These are phyloP conservation scores for Trametes cubensis DNA, from an alignment of 768 basidiomycete genomes.

Conservation along the genomic window DNA sequence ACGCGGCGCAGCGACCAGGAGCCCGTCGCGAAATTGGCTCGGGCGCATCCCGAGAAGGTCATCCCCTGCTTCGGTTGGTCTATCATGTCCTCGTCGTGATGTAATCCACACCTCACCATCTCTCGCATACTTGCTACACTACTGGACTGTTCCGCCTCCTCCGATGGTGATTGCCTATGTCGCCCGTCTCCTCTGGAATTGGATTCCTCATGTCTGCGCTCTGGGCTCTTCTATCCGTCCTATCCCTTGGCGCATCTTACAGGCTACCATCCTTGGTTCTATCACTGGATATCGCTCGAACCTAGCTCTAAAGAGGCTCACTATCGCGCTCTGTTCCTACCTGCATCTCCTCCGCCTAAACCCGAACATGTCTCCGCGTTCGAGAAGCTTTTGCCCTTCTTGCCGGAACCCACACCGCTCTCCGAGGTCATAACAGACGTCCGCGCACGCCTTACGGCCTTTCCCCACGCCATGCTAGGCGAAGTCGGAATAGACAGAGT, in stretches of 20 bases:
- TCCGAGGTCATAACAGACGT: slow-evolving; percentile 60
- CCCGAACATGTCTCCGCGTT: slow-evolving; percentile 46
- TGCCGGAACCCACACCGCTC: slow-evolving; percentile 76
- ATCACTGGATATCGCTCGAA: slow-evolving; percentile 68
- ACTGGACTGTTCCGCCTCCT: background rate
- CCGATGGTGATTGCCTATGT: background rate
- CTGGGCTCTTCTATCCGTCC: background rate
- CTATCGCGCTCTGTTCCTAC: slow-evolving; percentile 71
- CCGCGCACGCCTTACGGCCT: slow-evolving; percentile 57
- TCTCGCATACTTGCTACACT: too few species aligned
- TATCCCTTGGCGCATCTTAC: slow-evolving; percentile 16
- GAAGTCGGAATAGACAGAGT: slow-evolving; percentile 90
- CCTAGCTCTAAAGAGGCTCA: slow-evolving; percentile 64
- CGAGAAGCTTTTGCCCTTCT: slow-evolving; percentile 54
- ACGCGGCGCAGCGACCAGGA: slow-evolving; percentile 66
- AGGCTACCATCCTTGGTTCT: slow-evolving; percentile 97
- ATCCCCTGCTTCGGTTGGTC: slow-evolving; percentile 84
- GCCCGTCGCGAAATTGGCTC: slow-evolving; percentile 68
- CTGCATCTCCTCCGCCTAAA: slow-evolving; percentile 27
- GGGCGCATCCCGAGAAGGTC: slow-evolving; percentile 61
- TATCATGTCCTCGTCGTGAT: background rate
- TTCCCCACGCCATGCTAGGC: slow-evolving; percentile 81
- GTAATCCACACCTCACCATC: background rate
- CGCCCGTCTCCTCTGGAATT: too few species aligned
- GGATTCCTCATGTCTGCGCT: too few species aligned